Percentiles rank a stretch among this genome's conserved stretches.
Conservation (phyloP, 1,284 basidiomycete species). For the Taiwanofungus camphoratus region DNA sequence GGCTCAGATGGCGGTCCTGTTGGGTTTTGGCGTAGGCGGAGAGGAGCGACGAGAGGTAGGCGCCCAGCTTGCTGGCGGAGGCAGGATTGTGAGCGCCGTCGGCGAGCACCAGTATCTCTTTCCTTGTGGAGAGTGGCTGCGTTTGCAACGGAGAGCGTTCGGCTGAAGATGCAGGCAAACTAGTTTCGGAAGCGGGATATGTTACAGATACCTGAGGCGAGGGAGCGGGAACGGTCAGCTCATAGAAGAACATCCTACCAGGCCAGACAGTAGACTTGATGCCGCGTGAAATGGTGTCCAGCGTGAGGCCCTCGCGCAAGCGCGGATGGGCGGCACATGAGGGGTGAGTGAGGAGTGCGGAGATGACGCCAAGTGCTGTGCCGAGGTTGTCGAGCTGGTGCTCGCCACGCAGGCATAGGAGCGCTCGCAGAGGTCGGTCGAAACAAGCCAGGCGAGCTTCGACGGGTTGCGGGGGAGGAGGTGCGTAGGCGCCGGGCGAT, state of each 20-base stretch:
- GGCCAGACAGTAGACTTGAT: conserved; percentile 67
- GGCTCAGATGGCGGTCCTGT: conserved; percentile 24
- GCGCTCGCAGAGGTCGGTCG: conserved; percentile 33
- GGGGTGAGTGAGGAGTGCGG: conserved; percentile 47
- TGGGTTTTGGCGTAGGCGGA: conserved; percentile 12
- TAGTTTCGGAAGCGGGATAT: too few species aligned
- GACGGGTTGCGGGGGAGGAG: conserved; percentile 42
- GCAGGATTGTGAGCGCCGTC: conserved; percentile 97
- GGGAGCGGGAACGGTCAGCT: conserved; percentile 22
- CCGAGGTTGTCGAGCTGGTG: conserved; percentile 84
- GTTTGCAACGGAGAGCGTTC: neutral
- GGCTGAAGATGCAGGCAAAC: conserved; percentile 9
- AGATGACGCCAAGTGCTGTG: conserved; percentile 62
- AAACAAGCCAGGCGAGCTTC: conserved; percentile 38
- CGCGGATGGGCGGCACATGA: conserved; percentile 27
- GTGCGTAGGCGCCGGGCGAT: conserved; percentile 32
- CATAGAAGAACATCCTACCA: conserved; percentile 77
- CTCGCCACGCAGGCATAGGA: conserved; percentile 65
- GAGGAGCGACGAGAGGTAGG: conserved; percentile 54
- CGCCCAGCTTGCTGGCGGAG: conserved; percentile 65
- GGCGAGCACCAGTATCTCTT: conserved; percentile 51
- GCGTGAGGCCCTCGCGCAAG: conserved; percentile 36
- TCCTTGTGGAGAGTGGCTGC: too few species aligned
- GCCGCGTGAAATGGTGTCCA: conserved; percentile 48
- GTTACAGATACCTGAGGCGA: too few species aligned